These are phyloP conservation scores for Glycine latifolia DNA, from an alignment of 306 rosid genomes.

Conservation along the genomic window DNA sequence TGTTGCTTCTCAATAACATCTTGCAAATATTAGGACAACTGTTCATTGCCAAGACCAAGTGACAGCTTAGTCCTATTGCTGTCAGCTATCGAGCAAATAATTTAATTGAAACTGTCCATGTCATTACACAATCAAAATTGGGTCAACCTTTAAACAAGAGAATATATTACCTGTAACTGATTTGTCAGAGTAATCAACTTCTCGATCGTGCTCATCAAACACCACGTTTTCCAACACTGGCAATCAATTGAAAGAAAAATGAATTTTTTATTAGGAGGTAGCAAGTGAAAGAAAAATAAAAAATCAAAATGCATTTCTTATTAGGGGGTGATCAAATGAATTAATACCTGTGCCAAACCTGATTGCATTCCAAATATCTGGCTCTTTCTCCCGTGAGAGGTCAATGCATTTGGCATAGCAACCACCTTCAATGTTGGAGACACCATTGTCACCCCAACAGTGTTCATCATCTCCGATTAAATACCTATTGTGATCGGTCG, in stretches of 20 bases:
- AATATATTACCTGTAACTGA: conserved; percentile 75
- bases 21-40: conserved; percentile 34
- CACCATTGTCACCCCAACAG: conserved; percentile 83
- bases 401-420: conserved; percentile 96
- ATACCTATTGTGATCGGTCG: conserved; percentile 82
- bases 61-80: conserved; percentile 22
- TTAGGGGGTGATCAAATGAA: not conserved
- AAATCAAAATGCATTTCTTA: conserved; percentile 20
- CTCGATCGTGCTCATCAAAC: conserved; percentile 82
- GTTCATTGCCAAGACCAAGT: conserved; percentile 36
- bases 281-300: not conserved
- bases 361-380: conserved; percentile 93
- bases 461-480: conserved; percentile 94
- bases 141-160: conserved; percentile 34
- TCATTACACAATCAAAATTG: conserved; percentile 29
- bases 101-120: conserved; percentile 40
- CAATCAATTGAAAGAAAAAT: conserved; percentile 4
- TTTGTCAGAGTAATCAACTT: conserved; percentile 83
- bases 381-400: conserved; percentile 81
- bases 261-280: not conserved
- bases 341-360: conserved; percentile 82
- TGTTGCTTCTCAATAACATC: conserved; percentile 28
- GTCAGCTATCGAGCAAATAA: conserved; percentile 1
- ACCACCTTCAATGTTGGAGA: conserved; percentile 96
- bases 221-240: conserved; percentile 93